Evolutionary conservation across 2,329 filamentous ascomycete species (phyloP), one percentile per base, ranked within the genome.

Genomic region (Aspergillus terreus): DNA sequence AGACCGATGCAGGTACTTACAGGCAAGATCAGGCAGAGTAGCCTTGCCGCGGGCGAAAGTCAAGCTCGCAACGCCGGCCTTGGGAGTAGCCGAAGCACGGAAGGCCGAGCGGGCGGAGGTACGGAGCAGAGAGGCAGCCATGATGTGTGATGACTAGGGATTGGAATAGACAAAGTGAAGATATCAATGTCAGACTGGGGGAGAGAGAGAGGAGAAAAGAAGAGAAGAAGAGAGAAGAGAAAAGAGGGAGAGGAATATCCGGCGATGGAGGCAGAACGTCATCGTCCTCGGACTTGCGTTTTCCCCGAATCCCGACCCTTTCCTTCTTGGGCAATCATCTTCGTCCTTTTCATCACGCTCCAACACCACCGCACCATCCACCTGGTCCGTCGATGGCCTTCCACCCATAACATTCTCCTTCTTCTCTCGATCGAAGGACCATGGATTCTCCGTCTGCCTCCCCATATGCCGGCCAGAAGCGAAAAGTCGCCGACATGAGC

Each of bases 11-110:
- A 30, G 32, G 30, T 41, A 70, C 82, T 57, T 80, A 90, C 87
- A 91, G 64, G 83, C 70, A 11, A 97, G 85, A 67, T 96, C 92
- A 58, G 94, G 94, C 40, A 99, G 87, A 40, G 92, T 96, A 47
- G 89, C 92, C 80, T 96, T 96, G 76, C 84, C 85, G 66, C 91
- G 86, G 63, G 86, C 81, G 67, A 95, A 95, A 69, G 82, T 87
- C 63, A 86, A 86, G 72, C 84, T 83, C 59, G 86, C 84, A 67
- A 88, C 77, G 53, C 80, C 78, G 57, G 81, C 79, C 69, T 82
- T 83, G 53, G 83, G 63, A 60, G 68, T 63, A 59, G 70, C 62
- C 55, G 71, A 78, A 66, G 83, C 82, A 65, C 88, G 83, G 56
- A 92, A 79, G 64, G 86, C 86, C 59, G 86, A 82, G 72, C 90